These are phyloP conservation scores for Saccharomycopsis hybrid DNA, from an alignment of 1,139 yeast species.

Conservation along the genomic window DNA sequence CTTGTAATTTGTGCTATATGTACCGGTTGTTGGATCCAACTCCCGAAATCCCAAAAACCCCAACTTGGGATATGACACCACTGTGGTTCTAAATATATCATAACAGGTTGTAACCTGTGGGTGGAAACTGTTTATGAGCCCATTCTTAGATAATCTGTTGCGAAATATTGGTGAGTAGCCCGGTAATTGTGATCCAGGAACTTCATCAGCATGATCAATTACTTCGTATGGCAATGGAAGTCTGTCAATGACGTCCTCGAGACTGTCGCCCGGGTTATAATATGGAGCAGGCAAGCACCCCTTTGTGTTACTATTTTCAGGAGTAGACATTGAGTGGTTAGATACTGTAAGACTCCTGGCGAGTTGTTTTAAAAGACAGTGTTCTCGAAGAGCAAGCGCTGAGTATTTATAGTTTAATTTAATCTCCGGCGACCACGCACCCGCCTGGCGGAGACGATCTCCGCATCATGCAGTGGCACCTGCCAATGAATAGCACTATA, in stretches of 20 bases:
- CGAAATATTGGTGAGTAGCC: constrained; percentile 22
- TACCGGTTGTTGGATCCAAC: neutral
- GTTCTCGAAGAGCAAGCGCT: too few species aligned
- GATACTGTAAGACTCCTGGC: neutral
- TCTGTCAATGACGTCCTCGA: constrained; percentile 1
- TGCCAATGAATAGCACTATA: too few species aligned
- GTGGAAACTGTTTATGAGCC: constrained; percentile 31
- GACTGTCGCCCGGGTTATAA: constrained; percentile 11
- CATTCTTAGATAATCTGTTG: constrained; percentile 6
- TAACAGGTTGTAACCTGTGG: constrained; percentile 38
- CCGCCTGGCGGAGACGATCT: too few species aligned
- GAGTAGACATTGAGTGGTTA: neutral
- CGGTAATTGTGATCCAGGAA: constrained; percentile 4
- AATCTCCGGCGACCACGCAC: too few species aligned
- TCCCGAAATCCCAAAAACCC: constrained; percentile 23
- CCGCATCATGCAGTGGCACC: too few species aligned
- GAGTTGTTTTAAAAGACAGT: constrained; percentile 28
- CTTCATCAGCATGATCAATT: neutral
- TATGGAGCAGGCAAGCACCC: constrained; percentile 1
- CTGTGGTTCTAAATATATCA: constrained; percentile 33
- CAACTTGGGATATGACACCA: constrained; percentile 25
- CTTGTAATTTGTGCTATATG: neutral
- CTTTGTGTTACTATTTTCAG: neutral
- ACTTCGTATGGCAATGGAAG: constrained; percentile 1
- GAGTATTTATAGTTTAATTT: too few species aligned